Evolutionary conservation across 768 basidiomycete genomes (phyloP).

Genomic region (Suillus spraguei): DNA sequence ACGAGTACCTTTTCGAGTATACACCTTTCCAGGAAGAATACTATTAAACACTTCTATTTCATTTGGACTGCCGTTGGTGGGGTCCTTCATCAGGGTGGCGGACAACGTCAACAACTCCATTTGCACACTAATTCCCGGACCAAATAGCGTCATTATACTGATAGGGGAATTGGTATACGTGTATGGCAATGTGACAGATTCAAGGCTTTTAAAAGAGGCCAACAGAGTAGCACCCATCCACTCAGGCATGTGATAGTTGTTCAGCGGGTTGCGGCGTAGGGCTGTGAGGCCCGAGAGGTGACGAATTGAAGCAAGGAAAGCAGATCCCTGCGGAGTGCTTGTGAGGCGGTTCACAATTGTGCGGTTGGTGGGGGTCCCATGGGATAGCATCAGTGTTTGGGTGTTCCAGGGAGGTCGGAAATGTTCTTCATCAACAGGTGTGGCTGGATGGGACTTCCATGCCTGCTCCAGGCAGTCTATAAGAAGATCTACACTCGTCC

Average conservation of each 20-base stretch:
- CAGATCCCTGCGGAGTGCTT: conserved; percentile 29
- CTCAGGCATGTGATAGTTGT: background rate
- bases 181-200: background rate
- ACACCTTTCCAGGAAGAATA: background rate
- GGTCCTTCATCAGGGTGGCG: background rate
- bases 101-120: background rate
- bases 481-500: conserved; percentile 35
- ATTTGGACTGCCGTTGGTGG: background rate
- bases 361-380: conserved; percentile 9
- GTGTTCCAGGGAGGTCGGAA: conserved; percentile 24
- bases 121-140: background rate
- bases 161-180: background rate
- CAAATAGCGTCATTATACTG: fast-evolving
- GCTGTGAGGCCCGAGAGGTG: conserved; percentile 27
- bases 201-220: conserved; percentile 31
- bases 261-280: background rate
- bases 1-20: background rate
- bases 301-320: conserved; percentile 27
- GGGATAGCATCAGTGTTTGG: conserved; percentile 32
- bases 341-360: conserved; percentile 35
- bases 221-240: conserved; percentile 30
- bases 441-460: conserved; percentile 6
- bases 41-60: background rate
- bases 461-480: conserved; percentile 31
- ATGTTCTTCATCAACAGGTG: conserved; percentile 16